Conservation (phyloP, 2,329 filamentous ascomycete species). For the Aspergillus nomiae region DNA sequence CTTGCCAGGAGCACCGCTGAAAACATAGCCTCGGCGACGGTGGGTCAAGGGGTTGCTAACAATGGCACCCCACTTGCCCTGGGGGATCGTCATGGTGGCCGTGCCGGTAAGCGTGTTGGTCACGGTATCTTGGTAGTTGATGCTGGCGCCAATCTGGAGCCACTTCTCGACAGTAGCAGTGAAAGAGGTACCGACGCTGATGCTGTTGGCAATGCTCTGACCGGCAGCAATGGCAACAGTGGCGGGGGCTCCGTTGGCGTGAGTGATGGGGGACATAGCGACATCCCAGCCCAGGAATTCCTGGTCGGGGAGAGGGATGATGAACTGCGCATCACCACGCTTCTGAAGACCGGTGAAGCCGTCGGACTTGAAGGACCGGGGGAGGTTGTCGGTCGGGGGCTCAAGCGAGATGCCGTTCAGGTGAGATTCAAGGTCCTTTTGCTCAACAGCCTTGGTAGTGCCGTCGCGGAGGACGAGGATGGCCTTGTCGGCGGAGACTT, state of each 20-base stretch:
- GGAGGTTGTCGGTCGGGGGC: constrained; percentile 4
- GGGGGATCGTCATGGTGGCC: constrained; percentile 22
- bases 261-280: constrained; percentile 19
- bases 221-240: constrained; percentile 16
- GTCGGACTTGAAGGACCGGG: not conserved
- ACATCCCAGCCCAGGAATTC: constrained; percentile 24
- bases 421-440: constrained; percentile 12
- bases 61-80: constrained; percentile 19
- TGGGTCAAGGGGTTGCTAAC: constrained; percentile 21
- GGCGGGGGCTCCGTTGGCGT: constrained; percentile 19
- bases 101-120: constrained; percentile 20
- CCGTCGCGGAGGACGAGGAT: constrained; percentile 13
- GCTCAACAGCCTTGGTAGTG: constrained; percentile 15
- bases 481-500: constrained; percentile 11
- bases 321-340: constrained; percentile 12
- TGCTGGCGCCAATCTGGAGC: not conserved
- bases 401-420: constrained; percentile 7
- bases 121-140: constrained; percentile 10
- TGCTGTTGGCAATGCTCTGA: constrained; percentile 18
- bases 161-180: not conserved
- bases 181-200: constrained; percentile 12
- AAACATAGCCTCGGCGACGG: constrained; percentile 19
- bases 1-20: constrained; percentile 16
- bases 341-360: constrained; percentile 3
- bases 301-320: constrained; percentile 18